These are phyloP conservation scores for Gynochthodes officinalis DNA, from an alignment of 257 asterid genomes.

Conservation along the genomic window DNA sequence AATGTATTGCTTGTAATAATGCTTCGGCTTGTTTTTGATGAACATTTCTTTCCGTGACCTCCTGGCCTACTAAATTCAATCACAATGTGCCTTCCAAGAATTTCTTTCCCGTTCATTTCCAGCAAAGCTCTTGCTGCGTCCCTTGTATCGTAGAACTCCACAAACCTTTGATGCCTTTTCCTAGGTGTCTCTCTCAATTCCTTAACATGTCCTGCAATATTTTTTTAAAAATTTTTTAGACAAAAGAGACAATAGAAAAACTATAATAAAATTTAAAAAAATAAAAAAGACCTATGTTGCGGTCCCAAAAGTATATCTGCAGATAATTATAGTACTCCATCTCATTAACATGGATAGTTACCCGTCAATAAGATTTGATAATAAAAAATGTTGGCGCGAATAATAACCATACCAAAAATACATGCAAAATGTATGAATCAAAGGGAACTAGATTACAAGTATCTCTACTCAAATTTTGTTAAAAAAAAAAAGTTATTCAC, in stretches of 20 bases:
- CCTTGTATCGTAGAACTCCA: conserved; percentile 79
- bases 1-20: not conserved
- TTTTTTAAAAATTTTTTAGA: not conserved
- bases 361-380: not conserved
- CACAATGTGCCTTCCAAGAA: conserved; percentile 40
- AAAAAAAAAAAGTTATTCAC: too few species aligned
- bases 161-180: conserved; percentile 62
- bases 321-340: not conserved
- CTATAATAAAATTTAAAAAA: not conserved
- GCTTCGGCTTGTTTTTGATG: conserved; percentile 7
- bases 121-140: conserved; percentile 67
- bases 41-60: conserved; percentile 39
- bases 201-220: conserved; percentile 61
- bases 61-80: conserved; percentile 84
- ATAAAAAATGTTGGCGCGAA: not conserved
- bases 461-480: too few species aligned
- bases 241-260: not conserved
- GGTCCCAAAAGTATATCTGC: not conserved
- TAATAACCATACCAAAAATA: not conserved
- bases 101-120: conserved; percentile 51
- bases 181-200: conserved; percentile 89
- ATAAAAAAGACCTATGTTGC: not conserved
- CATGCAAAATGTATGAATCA: not conserved
- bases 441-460: not conserved
- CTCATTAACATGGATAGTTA: not conserved